Conservation (phyloP, 352 stramenopile genomes). For the Pythium grandisporangium region DNA sequence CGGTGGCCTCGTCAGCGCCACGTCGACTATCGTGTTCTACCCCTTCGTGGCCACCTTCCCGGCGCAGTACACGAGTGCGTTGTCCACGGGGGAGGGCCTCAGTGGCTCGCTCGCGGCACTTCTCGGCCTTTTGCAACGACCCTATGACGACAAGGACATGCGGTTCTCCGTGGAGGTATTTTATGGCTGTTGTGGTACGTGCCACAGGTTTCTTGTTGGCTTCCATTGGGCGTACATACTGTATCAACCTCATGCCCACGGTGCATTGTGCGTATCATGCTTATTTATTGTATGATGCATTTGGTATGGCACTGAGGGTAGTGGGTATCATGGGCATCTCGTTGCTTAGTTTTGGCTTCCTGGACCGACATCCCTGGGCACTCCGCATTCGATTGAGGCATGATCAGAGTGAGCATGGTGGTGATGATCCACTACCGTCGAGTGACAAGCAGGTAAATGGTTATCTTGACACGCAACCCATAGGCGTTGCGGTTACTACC, state of each 20-base stretch:
- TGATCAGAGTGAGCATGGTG: no score
- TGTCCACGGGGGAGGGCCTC: slow-evolving; percentile 55
- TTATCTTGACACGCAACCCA: no score
- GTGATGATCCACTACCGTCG: no score
- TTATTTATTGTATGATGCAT: neutral
- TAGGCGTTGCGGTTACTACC: no score
- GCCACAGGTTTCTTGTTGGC: no score
- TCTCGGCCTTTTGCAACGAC: slow-evolving; percentile 46
- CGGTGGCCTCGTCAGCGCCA: slow-evolving; percentile 57
- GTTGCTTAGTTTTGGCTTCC: slow-evolving; percentile 37
- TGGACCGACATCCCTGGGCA: slow-evolving; percentile 27
- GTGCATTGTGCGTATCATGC: neutral
- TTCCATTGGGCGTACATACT: no score
- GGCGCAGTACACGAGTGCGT: slow-evolving; percentile 47
- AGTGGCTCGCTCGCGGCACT: slow-evolving; percentile 52
- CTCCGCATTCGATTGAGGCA: no score
- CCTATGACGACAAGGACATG: slow-evolving; percentile 25
- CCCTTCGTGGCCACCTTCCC: slow-evolving; percentile 58
- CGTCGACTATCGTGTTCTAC: slow-evolving; percentile 66
- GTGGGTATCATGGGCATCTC: slow-evolving; percentile 40
- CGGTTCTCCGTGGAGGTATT: slow-evolving; percentile 51
- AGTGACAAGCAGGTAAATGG: slow-evolving; percentile 2
- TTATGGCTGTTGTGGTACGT: slow-evolving; percentile 50
- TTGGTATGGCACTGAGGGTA: slow-evolving; percentile 16
- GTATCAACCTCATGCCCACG: no score